Evolutionary conservation across 2,329 filamentous ascomycete species (phyloP).

Genomic region (Cryphonectria naterciae): DNA sequence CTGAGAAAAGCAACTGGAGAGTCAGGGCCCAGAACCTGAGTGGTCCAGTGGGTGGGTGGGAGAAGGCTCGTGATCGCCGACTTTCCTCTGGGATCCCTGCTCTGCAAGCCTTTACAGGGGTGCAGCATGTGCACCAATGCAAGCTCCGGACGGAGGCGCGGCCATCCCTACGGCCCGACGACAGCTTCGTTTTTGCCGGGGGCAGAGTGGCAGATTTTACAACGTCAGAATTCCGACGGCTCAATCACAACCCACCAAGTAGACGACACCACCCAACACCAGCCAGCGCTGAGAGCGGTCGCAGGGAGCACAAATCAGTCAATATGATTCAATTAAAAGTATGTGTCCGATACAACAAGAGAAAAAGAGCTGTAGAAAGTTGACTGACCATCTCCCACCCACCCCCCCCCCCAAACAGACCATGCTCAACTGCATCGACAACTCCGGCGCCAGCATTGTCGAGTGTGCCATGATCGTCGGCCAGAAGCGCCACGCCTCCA

Average conservation of each 20-base stretch:
- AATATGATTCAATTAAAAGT: slow-evolving; percentile 94
- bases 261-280: slow-evolving; percentile 17
- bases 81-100: neutral
- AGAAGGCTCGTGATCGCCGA: neutral
- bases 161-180: slow-evolving; percentile 14
- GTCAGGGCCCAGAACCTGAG: neutral
- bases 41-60: neutral
- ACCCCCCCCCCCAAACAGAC: slow-evolving; percentile 58
- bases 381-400: neutral
- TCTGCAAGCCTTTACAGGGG: neutral
- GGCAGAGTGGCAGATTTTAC: slow-evolving; percentile 23
- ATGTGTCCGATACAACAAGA: neutral
- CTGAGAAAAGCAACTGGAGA: slow-evolving; percentile 12
- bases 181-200: slow-evolving; percentile 20
- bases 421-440: slow-evolving; percentile 99
- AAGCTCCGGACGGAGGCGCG: slow-evolving; percentile 15
- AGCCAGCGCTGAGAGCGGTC: slow-evolving; percentile 22
- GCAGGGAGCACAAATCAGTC: slow-evolving; percentile 39
- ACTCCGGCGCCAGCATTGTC: slow-evolving; percentile 95
- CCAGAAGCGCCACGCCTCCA: slow-evolving; percentile 84
- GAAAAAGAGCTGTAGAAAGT: neutral
- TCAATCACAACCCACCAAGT: neutral
- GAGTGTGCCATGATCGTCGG: slow-evolving; percentile 93
- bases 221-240: neutral
- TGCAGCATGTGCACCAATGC: neutral